phyloP scores from a whole-genome alignment of 179 eudicot genomes.

The Silene coronaria region DNA sequence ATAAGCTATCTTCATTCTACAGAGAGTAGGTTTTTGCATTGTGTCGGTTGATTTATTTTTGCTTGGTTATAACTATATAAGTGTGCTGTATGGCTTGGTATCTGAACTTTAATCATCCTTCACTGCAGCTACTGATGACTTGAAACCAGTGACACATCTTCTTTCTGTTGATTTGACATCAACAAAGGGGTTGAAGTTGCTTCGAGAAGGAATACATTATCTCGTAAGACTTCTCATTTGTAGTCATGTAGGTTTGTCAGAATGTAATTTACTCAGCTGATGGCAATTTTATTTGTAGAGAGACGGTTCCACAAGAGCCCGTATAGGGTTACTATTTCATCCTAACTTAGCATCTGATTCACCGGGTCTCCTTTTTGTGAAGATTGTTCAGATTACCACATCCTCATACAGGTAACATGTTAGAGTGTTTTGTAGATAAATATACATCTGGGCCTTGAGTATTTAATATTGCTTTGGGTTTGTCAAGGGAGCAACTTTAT shows the following conservation, averaged over 20 bases:
- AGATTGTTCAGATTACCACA: conserved; percentile 57
- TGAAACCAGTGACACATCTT: conserved; percentile 96
- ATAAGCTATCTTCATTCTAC: conserved; percentile 76
- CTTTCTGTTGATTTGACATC: conserved; percentile 69
- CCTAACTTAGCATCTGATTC: conserved; percentile 39
- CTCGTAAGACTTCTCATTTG: conserved; percentile 48
- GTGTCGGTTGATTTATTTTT: conserved; percentile 2
- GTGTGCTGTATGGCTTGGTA: neutral
- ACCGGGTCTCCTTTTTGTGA: conserved; percentile 55
- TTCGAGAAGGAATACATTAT: conserved; percentile 82
- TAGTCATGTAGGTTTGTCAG: conserved; percentile 9
- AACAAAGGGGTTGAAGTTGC: conserved; percentile 64
- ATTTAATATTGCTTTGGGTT: neutral
- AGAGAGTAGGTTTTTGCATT: conserved; percentile 51
- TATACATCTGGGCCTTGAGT: neutral
- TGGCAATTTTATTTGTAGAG: conserved; percentile 36
- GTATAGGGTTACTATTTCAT: conserved; percentile 70
- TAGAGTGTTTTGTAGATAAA: conserved; percentile 13
- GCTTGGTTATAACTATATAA: neutral
- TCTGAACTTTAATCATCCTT: conserved; percentile 18
- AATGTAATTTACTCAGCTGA: neutral
- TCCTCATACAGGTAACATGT: conserved; percentile 57
- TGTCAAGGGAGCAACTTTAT: neutral
- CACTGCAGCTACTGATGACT: conserved; percentile 67
- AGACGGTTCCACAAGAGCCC: conserved; percentile 67